These are phyloP conservation scores for Colletotrichum lini DNA, from an alignment of 2,329 filamentous ascomycete genomes.

Conservation along the genomic window DNA sequence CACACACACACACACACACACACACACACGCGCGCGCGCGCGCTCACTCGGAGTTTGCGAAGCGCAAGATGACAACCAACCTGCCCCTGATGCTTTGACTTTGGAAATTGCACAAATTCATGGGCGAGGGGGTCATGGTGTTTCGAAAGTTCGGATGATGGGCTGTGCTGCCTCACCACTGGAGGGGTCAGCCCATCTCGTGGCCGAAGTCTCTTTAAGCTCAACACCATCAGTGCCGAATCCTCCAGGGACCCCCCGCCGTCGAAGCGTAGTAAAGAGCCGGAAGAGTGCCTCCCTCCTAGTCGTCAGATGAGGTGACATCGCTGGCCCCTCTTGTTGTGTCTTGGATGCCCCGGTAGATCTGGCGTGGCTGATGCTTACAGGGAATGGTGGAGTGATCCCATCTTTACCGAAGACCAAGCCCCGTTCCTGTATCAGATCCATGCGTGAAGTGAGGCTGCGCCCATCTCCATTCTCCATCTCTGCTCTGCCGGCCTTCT, in stretches of 20 bases:
- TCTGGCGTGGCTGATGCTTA: constrained; percentile 17
- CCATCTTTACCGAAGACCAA: constrained; percentile 10
- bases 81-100: constrained; percentile 29
- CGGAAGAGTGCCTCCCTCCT: constrained; percentile 19
- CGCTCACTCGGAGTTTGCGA: constrained; percentile 20
- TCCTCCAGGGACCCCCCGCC: constrained; percentile 20
- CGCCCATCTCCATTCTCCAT: constrained; percentile 13
- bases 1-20: too few species aligned
- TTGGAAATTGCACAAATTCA: constrained; percentile 27
- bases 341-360: constrained; percentile 11
- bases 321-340: constrained; percentile 3
- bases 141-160: constrained; percentile 42
- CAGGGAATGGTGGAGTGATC: constrained; percentile 24
- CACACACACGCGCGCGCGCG: too few species aligned
- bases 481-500: not conserved
- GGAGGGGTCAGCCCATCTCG: constrained; percentile 30
- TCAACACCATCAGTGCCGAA: constrained; percentile 30
- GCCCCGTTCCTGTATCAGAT: constrained; percentile 30
- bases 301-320: constrained; percentile 32
- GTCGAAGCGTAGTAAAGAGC: not conserved
- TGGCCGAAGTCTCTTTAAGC: constrained; percentile 41
- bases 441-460: constrained; percentile 15
- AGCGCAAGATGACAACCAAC: constrained; percentile 12
- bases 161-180: constrained; percentile 40
- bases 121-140: constrained; percentile 27